phyloP scores from a whole-genome alignment of 805 yeast species.

The Jamesozyma hellenica region DNA sequence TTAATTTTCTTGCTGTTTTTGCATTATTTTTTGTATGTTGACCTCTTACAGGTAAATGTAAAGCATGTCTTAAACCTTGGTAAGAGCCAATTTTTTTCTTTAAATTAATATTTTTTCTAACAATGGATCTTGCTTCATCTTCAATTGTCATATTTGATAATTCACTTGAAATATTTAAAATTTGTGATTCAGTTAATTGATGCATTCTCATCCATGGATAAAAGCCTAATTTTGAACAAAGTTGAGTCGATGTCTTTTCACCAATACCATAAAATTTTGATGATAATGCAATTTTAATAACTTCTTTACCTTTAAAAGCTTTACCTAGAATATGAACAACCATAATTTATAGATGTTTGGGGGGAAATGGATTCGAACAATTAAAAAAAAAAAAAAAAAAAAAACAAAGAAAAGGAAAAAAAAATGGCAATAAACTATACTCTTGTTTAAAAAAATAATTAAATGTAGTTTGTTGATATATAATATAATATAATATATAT shows the following conservation, averaged over 20 bases:
- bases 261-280: slow-evolving; percentile 84
- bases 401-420: no score
- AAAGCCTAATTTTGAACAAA: slow-evolving; percentile 82
- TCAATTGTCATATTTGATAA: slow-evolving; percentile 75
- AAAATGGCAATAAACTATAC: no score
- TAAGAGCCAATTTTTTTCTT: slow-evolving; percentile 78
- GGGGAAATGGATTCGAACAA: background rate
- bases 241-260: slow-evolving; percentile 51
- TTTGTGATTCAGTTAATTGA: slow-evolving; percentile 79
- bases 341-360: slow-evolving; percentile 23
- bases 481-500: no score
- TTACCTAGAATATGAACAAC: slow-evolving; percentile 46
- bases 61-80: slow-evolving; percentile 81
- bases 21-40: slow-evolving; percentile 90
- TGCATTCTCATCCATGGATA: slow-evolving; percentile 93
- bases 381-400: no score
- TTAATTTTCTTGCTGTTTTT: slow-evolving; percentile 76
- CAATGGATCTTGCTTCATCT: slow-evolving; percentile 62
- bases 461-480: no score
- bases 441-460: no score
- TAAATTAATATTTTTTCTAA: slow-evolving; percentile 65
- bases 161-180: slow-evolving; percentile 80
- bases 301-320: slow-evolving; percentile 36
- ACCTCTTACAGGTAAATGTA: slow-evolving; percentile 76
- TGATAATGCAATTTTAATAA: slow-evolving; percentile 51